Base-by-base conservation (phyloP, 2,329 filamentous ascomycete species). In the Aspergillus ustus region DNA sequence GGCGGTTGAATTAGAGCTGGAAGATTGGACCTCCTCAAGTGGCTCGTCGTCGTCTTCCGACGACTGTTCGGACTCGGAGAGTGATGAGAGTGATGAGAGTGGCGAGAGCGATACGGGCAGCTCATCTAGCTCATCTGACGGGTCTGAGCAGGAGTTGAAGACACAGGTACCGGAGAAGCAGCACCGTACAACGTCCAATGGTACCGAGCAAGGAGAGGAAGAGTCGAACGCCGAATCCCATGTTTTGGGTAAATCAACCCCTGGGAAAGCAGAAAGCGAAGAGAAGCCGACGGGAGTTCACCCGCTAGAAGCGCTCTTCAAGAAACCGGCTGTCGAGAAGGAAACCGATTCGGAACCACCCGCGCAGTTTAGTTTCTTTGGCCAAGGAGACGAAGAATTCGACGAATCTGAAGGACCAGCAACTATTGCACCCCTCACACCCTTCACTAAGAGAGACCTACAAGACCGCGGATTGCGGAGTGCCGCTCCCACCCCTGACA, bases 401-500 rank as follows among this genome's bases (percentile, higher is more conserved):
- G 79, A n/a, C n/a, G n/a, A n/a, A n/a, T n/a, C n/a, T n/a, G n/a
- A n/a, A n/a, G n/a, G n/a, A n/a, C 74, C 80, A 9, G 74, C 78
- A 64, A 68, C 73, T 54, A 66, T 72, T 17, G 75, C 72, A 54
- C 93, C 93, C 13, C 87, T 92, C 77, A 97, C 94, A 0, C 94
- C 94, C 0, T 96, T 88, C 74, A 92, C 91, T 0, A 87, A 89
- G 65, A 86, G 89, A 67, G 94, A 98, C 67, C 82, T 94, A 31
- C 86, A 93, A 64, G 86, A 85, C 54, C 73, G 82, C 37, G 76
- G 76, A 49, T 73, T 91, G n/a, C 86, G 95, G 59, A 97, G 93
- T 73, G 93, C 93, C 6, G 95, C 95, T 2, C 95, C 95, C 0
- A 99, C 95, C 0, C 95, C 95, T 0, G 95, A 99, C 73, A 98